phyloP scores from a whole-genome alignment of 805 yeast species.

The Blastobotrys attinorum region DNA sequence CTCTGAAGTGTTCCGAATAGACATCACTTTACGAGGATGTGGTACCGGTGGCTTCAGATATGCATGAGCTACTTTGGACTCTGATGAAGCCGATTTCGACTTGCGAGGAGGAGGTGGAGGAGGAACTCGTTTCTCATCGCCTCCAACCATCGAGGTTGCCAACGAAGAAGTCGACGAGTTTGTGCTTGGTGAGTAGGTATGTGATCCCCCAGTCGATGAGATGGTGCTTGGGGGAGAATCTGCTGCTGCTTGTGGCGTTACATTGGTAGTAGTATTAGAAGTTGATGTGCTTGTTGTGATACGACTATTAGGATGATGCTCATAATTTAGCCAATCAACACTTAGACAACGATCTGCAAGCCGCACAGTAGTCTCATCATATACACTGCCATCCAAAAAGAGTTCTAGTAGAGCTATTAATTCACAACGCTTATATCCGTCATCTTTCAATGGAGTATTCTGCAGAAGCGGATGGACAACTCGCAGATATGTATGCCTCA shows the following conservation, averaged over 20 bases:
- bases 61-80: background rate
- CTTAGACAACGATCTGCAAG: conserved; percentile 22
- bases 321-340: conserved; percentile 20
- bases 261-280: no score
- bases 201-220: no score
- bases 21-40: conserved; percentile 9
- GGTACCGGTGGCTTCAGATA: conserved; percentile 5
- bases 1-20: conserved; percentile 5
- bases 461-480: conserved; percentile 65
- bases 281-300: no score
- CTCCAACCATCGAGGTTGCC: background rate
- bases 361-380: conserved; percentile 19
- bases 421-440: conserved; percentile 51
- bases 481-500: conserved; percentile 64
- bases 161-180: no score
- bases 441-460: conserved; percentile 51
- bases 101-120: background rate
- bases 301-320: no score
- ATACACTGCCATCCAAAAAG: conserved; percentile 24
- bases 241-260: no score
- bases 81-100: background rate
- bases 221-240: no score
- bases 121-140: background rate
- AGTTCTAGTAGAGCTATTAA: conserved; percentile 44
- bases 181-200: no score